These are phyloP conservation scores for Puya raimondii DNA, from an alignment of 176 grass and related monocot genomes.

Conservation along the genomic window DNA sequence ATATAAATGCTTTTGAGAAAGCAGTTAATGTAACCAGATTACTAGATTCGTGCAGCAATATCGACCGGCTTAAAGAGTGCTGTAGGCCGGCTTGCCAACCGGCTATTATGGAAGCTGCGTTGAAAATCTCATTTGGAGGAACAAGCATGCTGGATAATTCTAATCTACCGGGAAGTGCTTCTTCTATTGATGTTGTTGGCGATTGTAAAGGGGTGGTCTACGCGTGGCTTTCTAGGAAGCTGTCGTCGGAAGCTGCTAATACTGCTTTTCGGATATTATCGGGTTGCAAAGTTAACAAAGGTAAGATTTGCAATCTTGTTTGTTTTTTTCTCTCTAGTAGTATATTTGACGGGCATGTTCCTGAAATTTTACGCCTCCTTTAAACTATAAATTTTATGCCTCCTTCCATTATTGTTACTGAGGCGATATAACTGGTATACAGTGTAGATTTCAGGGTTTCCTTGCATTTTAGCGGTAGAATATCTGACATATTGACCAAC, in stretches of 20 bases:
- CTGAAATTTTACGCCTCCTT: too few relatives aligned
- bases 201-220: constrained; percentile 98
- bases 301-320: constrained; percentile 23
- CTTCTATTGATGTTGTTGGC: constrained; percentile 55
- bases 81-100: constrained; percentile 84
- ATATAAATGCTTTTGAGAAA: constrained; percentile 71
- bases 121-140: constrained; percentile 66
- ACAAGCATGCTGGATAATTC: constrained; percentile 54
- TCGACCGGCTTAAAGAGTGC: constrained; percentile 92
- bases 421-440: too few relatives aligned
- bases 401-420: too few relatives aligned
- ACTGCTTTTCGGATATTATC: constrained; percentile 79
- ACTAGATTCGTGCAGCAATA: constrained; percentile 65
- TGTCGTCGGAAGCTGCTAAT: constrained; percentile 59
- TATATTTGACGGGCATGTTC: too few relatives aligned
- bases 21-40: constrained; percentile 81
- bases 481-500: too few relatives aligned
- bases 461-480: too few relatives aligned
- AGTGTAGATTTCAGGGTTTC: too few relatives aligned
- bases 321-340: too few relatives aligned
- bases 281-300: constrained; percentile 97
- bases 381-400: too few relatives aligned
- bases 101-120: constrained; percentile 79
- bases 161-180: constrained; percentile 49
- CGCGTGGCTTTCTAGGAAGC: constrained; percentile 73